phyloP scores from a whole-genome alignment of 352 stramenopile species.

The Globisporangium splendens region DNA sequence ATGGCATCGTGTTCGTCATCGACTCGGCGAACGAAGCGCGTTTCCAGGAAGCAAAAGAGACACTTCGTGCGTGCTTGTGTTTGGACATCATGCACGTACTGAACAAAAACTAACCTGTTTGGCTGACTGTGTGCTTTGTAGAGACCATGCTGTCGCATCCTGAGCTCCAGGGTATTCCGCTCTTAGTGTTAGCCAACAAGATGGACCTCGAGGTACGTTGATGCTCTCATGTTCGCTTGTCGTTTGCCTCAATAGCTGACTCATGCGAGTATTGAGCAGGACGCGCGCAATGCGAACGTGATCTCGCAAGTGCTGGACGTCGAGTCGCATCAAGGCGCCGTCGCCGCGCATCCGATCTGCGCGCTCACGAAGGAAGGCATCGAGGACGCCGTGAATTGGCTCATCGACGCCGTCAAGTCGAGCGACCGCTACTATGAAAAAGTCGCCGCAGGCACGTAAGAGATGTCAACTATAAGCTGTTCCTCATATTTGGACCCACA shows the following conservation, averaged over 20 bases:
- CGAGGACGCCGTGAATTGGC: constrained; percentile 65
- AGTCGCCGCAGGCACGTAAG: constrained; percentile 11
- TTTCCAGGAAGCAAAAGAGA: constrained; percentile 88
- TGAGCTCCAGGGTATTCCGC: constrained; percentile 74
- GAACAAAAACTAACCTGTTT: not conserved
- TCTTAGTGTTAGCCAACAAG: constrained; percentile 91
- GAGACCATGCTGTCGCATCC: constrained; percentile 78
- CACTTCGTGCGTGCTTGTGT: constrained; percentile 51
- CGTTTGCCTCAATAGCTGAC: not conserved
- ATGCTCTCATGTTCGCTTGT: not conserved
- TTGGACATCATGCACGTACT: not conserved
- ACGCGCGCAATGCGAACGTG: constrained; percentile 32
- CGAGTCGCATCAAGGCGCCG: constrained; percentile 29
- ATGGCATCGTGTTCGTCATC: constrained; percentile 90
- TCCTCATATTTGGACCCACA: too few species aligned
- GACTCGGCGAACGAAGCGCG: constrained; percentile 80
- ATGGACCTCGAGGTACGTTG: constrained; percentile 71
- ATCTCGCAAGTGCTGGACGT: constrained; percentile 47
- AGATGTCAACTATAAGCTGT: too few species aligned
- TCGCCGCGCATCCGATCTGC: constrained; percentile 54
- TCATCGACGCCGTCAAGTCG: constrained; percentile 65
- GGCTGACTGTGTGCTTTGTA: constrained; percentile 15
- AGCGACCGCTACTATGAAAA: constrained; percentile 71
- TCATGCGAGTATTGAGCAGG: constrained; percentile 8
- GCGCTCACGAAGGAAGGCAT: constrained; percentile 69